Evolutionary conservation across 2,329 filamentous ascomycete genomes (phyloP).

Genomic region (Chaetomium globosum): DNA sequence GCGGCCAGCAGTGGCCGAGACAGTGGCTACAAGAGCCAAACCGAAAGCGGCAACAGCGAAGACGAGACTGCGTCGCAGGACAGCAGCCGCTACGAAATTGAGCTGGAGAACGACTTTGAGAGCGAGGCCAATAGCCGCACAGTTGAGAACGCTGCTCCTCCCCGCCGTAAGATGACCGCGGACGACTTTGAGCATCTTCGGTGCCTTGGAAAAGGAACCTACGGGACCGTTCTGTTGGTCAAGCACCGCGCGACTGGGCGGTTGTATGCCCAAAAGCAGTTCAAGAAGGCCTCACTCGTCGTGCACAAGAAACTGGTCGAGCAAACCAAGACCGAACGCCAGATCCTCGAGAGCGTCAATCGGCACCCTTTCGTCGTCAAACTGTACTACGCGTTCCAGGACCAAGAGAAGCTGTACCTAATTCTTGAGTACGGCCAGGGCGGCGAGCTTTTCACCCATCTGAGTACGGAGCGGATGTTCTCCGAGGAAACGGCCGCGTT

Average conservation of each 20-base stretch:
- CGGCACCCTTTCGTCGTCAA: constrained; percentile 97
- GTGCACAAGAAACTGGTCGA: constrained; percentile 95
- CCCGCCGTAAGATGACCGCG: constrained; percentile 81
- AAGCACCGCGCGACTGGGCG: constrained; percentile 85
- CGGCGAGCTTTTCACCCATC: constrained; percentile 93
- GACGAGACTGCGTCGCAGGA: constrained; percentile 72
- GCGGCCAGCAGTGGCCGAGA: constrained; percentile 62
- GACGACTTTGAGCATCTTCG: constrained; percentile 88
- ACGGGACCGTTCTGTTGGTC: constrained; percentile 90
- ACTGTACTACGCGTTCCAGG: constrained; percentile 96
- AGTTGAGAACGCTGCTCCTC: constrained; percentile 58
- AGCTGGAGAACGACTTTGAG: constrained; percentile 80
- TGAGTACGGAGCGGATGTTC: constrained; percentile 94
- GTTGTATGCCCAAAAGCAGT: constrained; percentile 96
- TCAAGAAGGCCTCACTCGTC: constrained; percentile 93
- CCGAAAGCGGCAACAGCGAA: constrained; percentile 58
- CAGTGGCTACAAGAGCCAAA: constrained; percentile 55
- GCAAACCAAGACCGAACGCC: constrained; percentile 95
- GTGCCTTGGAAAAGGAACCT: constrained; percentile 94
- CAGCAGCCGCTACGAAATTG: constrained; percentile 79
- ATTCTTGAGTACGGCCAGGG: constrained; percentile 98
- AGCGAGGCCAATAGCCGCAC: constrained; percentile 63
- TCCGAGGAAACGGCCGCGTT: constrained; percentile 85
- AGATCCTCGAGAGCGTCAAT: constrained; percentile 93
- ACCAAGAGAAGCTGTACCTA: constrained; percentile 94